Conservation (phyloP, 371 early-diverging fungal genomes). For the Mucor piriformis region DNA sequence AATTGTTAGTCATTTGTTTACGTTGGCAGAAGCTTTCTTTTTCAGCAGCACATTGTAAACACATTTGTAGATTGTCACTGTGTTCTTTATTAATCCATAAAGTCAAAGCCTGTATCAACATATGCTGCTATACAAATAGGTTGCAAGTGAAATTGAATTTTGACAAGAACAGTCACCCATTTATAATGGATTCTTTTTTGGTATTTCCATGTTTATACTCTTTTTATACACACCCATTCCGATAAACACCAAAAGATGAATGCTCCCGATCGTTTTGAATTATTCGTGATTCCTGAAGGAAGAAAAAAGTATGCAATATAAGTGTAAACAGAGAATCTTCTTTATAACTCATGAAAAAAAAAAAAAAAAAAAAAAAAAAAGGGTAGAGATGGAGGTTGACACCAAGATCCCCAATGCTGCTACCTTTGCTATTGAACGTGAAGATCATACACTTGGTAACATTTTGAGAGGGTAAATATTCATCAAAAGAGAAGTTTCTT, state of each 20-base stretch:
- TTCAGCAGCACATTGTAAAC: no score
- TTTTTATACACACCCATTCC: no score
- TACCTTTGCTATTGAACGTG: constrained; percentile 90
- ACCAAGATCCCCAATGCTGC: constrained; percentile 94
- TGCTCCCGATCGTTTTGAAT: constrained; percentile 89
- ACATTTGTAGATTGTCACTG: no score
- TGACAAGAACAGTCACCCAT: no score
- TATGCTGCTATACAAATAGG: no score
- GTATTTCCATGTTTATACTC: no score
- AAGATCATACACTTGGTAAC: constrained; percentile 98
- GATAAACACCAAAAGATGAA: constrained; percentile 62
- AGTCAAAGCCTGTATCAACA: no score
- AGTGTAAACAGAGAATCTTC: neutral
- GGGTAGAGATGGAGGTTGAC: constrained; percentile 85
- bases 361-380: constrained; percentile 21
- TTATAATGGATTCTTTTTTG: no score
- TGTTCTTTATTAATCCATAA: no score
- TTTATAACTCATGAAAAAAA: neutral
- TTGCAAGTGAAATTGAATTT: no score
- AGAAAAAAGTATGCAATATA: constrained; percentile 70
- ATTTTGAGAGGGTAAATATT: constrained; percentile 81
- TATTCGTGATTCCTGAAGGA: constrained; percentile 90
- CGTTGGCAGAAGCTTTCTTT: no score
- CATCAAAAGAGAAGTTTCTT: neutral
- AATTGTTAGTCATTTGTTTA: neutral